These are phyloP conservation scores for Trifolium subterraneum DNA, from an alignment of 306 rosid genomes.

Conservation along the genomic window DNA sequence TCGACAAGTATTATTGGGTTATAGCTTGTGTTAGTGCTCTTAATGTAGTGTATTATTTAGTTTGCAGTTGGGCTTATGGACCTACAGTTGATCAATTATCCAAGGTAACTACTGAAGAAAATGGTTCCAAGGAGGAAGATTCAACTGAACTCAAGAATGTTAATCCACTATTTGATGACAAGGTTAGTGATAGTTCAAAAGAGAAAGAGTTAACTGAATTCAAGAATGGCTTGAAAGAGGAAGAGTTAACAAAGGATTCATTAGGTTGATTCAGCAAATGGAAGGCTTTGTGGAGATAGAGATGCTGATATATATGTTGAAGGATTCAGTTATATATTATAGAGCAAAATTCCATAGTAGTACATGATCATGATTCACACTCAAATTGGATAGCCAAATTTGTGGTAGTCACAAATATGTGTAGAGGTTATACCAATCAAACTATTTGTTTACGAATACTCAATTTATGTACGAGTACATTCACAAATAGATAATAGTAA, in stretches of 20 bases:
- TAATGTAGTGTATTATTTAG: conserved; percentile 52
- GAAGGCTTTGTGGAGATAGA: not conserved
- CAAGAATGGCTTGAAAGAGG: not conserved
- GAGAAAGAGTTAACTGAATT: conserved; percentile 38
- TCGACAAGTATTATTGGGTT: conserved; percentile 64
- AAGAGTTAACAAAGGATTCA: not conserved
- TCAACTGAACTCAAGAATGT: conserved; percentile 26
- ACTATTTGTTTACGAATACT: too few relatives aligned
- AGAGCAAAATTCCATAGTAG: not conserved
- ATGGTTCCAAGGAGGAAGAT: conserved; percentile 37
- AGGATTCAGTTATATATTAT: not conserved
- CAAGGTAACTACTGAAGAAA: conserved; percentile 3
- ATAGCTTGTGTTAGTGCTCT: conserved; percentile 50
- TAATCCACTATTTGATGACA: not conserved
- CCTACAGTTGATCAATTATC: conserved; percentile 49
- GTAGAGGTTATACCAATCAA: too few relatives aligned
- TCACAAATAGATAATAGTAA: too few relatives aligned
- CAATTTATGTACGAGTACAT: too few relatives aligned
- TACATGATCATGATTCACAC: not conserved
- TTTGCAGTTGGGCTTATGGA: conserved; percentile 76
- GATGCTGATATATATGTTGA: not conserved
- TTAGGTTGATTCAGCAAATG: not conserved
- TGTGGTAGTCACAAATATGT: too few relatives aligned
- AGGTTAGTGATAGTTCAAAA: conserved; percentile 6
- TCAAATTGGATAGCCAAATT: conserved; percentile 5